Base-by-base conservation (phyloP, 2,329 filamentous ascomycete genomes). In the Curvularia hawaiiensis region DNA sequence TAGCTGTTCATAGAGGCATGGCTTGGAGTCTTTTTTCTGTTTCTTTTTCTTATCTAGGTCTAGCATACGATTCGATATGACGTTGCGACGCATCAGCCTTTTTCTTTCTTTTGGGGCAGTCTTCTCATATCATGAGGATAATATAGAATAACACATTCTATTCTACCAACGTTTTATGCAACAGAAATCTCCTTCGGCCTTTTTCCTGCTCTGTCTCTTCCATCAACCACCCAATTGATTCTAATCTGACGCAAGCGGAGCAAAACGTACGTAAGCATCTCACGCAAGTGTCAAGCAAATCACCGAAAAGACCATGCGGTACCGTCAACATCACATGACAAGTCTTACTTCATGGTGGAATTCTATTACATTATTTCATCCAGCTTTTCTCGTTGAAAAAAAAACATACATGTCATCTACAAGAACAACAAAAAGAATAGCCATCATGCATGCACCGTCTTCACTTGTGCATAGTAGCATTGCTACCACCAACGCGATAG, bases 401-500 rank as follows among this genome's bases (percentile, higher is more conserved):
- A 38, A 9, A 16, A 44, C 12, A 1, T 8, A n/a, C 16, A n/a
- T 44, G 26, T 24, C 18, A 12, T 46, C n/a, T 48, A 24, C 31
- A 33, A n/a, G 14, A 33, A 3, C 2, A 22, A 11, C 12, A 35
- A 35, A 35, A 33, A 24, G 4, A 24, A 24, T 4, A 24, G 22
- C 22, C 22, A 24, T 24, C 22, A 24, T 4, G 3, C 22, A 24
- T 24, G 22, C 22, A 33, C 31, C 1, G 31, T 33, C 10, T 24
- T 18, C 30, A 50, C 26, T 50, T 28, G n/a, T 50, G 43, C 48
- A 50, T 50, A 26, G 52, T 52, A 4, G 65, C 63, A 44, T 50
- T 59, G 4, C 61, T 61, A 41, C 63, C 54, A 3, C 66, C 65
- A 41, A 73, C 61, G n/a, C 67, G 75, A 59, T 49, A 79, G 62